Conservation (phyloP, 192 early-diverging fungal genomes). For the Podila epicladia region DNA sequence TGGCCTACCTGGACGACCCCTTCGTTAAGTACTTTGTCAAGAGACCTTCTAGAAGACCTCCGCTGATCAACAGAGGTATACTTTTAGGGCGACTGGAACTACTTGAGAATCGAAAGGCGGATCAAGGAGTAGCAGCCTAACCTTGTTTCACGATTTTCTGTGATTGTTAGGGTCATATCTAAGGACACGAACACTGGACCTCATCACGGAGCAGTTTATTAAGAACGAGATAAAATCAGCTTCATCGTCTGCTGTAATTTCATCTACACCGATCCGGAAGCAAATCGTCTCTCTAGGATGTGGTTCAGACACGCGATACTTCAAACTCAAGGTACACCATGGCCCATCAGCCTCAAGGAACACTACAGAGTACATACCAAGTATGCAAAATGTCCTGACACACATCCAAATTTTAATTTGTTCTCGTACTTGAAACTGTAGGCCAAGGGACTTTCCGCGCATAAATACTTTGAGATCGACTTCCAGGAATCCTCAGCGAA, state of each 20-base stretch:
- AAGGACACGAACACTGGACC: slow-evolving; percentile 75
- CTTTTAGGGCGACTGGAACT: too few relatives aligned
- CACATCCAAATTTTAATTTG: too few relatives aligned
- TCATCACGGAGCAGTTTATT: slow-evolving; percentile 72
- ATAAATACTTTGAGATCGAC: slow-evolving; percentile 91
- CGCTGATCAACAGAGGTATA: slow-evolving; percentile 92
- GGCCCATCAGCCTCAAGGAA: not conserved
- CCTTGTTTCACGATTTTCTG: not conserved
- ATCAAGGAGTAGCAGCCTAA: not conserved
- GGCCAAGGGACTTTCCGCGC: slow-evolving; percentile 30
- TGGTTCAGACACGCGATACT: slow-evolving; percentile 94
- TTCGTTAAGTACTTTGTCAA: slow-evolving; percentile 86
- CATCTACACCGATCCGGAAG: slow-evolving; percentile 45
- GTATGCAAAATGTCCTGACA: too few relatives aligned
- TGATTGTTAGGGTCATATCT: slow-evolving; percentile 74
- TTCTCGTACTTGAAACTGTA: not conserved
- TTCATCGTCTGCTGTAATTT: not conserved
- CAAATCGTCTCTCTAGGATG: slow-evolving; percentile 92
- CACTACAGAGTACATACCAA: not conserved
- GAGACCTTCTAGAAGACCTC: slow-evolving; percentile 77
- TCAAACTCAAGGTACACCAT: slow-evolving; percentile 70
- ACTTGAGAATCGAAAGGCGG: not conserved
- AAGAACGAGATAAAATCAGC: slow-evolving; percentile 4
- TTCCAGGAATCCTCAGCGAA: slow-evolving; percentile 86
- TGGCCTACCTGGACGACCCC: slow-evolving; percentile 86